Evolutionary conservation across 2,329 filamentous ascomycete species (phyloP), one percentile per base, ranked within the genome.

Genomic region (Fusarium globosum): DNA sequence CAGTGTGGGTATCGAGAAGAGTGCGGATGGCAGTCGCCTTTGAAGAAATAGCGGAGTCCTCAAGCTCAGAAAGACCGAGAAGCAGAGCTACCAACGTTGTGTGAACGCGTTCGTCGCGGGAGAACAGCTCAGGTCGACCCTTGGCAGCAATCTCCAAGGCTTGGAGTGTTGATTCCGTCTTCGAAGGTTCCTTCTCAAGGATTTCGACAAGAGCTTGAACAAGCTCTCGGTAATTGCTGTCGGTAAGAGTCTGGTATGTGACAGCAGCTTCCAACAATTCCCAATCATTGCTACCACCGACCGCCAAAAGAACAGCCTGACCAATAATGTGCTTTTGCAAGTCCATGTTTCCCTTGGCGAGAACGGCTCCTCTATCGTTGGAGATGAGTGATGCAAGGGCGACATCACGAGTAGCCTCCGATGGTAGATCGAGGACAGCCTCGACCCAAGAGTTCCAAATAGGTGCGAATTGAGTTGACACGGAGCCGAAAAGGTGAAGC

Each of bases 401-500:
- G 6, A 77, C 74, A 42, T 79, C 76, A 4, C 78, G 79, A 13
- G 65, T 45, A 6, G 62, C 45, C 4, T 77, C 75, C 1, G 76
- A 65, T 1, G 75, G 60, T 11, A 83, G 68, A 9, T 78, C 72
- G 28, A 90, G 76, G 7, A 88, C 79, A 4, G 81, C 79, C 10
- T 82, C 77, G 1, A 86, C 78, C 76, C 88, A 86, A 0, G 80
- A 74, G 30, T 79, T 81, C 87, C 88, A 90, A 2, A 86, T 80
- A 3, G 73, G 70, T 15, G 80, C 77, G 58, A 86, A 88, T 1
- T 80, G 77, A 1, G 76, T 73, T 1, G 81, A 81, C 21, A 85
- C 83, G 36, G 83, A 79, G 3, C 87, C 86, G 45, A 91, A 83
- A 2, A 87, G 81, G 53, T 91, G 87, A 1, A 97, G 83, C 16